Evolutionary conservation across 2,329 filamentous ascomycete species (phyloP), one percentile per base, ranked within the genome.

Genomic region (Aspergillus quadrilineatus): DNA sequence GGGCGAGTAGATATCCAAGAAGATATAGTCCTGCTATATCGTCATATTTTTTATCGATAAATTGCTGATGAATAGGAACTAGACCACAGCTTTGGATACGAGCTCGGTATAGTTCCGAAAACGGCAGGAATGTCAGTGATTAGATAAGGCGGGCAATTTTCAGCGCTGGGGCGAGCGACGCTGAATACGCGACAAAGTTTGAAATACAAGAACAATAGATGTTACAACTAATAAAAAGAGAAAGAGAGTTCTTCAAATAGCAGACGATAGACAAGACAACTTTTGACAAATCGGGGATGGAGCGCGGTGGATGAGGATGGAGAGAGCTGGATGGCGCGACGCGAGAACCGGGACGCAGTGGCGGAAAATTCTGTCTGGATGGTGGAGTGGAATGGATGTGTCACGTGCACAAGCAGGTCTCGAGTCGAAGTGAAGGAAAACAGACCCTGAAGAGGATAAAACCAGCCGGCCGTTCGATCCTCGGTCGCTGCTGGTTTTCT

Each of bases 61-160:
- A 14, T 8, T 8, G 9, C 9, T 17, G 29, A 50, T 17, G 12
- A 29, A 8, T 14, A 14, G 45, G 30, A 34, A 34, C 8, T 34
- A 26, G 15, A 47, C 17, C 14, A 36, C 37, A 32, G 37, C 37
- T 43, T 28, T 41, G 28, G 9, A 32, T 32, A 15, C n/a, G 6
- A 4, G 34, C 10, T n/a, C 14, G 48, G 26, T 50, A 50, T 50
- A 50, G 37, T 41, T 41, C 28, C 36, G 28, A 37, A 34, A 28
- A 10, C 10, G 45, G 9, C 9, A 39, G 46, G 42, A 10, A 29
- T 5, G 12, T 12, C 6, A 32, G 6, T 6, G 45, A 50, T 55
- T 50, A 55, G 45, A 50, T 55, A 55, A 55, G 36, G 45, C 39
- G 22, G 15, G 12, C 5, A 34, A 43, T 43, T 32, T 43, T 43